A percentile compares a stretch with the other conserved stretches of the same genome.
Evolutionary conservation across 805 yeast genomes (phyloP).

Genomic region (Suhomyces sp.): DNA sequence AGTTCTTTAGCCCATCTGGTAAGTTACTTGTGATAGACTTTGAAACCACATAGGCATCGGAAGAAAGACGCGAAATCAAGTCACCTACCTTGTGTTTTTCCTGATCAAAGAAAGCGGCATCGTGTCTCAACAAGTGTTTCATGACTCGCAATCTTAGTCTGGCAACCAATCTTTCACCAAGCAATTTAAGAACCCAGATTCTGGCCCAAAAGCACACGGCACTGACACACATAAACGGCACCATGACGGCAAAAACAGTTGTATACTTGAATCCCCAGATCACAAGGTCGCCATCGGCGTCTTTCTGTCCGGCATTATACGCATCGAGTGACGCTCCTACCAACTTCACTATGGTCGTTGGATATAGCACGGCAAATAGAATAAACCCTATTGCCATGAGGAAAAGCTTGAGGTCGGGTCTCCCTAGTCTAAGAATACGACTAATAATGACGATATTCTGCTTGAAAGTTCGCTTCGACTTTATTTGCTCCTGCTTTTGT

Average conservation of each 20-base stretch:
- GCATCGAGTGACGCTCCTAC: conserved; percentile 45
- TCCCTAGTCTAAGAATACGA: conserved; percentile 38
- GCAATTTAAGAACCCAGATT: conserved; percentile 37
- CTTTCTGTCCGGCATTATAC: conserved; percentile 31
- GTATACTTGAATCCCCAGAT: conserved; percentile 46
- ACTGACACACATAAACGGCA: conserved; percentile 42
- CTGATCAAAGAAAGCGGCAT: conserved; percentile 38
- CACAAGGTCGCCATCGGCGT: conserved; percentile 37
- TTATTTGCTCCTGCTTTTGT: conserved; percentile 24
- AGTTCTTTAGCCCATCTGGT: conserved; percentile 45
- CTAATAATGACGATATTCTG: conserved; percentile 35
- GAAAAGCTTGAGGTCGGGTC: conserved; percentile 37
- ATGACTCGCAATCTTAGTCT: conserved; percentile 39
- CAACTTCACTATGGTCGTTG: conserved; percentile 41
- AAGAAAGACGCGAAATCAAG: conserved; percentile 41
- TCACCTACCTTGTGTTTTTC: conserved; percentile 48
- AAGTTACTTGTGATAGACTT: conserved; percentile 41
- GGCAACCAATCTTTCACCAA: conserved; percentile 45
- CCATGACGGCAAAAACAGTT: conserved; percentile 40
- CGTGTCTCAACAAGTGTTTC: conserved; percentile 42
- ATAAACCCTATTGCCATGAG: conserved; percentile 40
- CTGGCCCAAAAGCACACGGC: conserved; percentile 48
- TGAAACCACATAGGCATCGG: conserved; percentile 47
- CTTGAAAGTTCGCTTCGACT: conserved; percentile 25
- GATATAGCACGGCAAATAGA: conserved; percentile 42